These are phyloP conservation scores for Astrothelium subdiscretum DNA, from an alignment of 495 filamentous ascomycete genomes.

Conservation along the genomic window DNA sequence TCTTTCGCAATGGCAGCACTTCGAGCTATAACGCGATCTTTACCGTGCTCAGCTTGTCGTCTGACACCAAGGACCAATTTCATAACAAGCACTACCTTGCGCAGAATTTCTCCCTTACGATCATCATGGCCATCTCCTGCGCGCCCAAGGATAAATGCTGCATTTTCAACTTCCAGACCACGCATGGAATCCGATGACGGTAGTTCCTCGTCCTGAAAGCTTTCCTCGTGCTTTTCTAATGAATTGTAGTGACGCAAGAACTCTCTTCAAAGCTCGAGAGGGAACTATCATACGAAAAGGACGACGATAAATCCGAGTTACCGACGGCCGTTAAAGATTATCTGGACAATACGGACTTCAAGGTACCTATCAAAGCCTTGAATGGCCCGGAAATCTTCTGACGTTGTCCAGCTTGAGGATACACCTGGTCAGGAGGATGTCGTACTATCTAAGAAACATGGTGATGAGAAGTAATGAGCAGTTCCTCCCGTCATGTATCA, in stretches of 20 bases:
- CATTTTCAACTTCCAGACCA: slow-evolving; percentile 56
- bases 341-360: slow-evolving; percentile 55
- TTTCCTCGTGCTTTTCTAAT: background rate
- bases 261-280: slow-evolving; percentile 65
- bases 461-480: slow-evolving; percentile 68
- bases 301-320: slow-evolving; percentile 41
- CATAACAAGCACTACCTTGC: slow-evolving; percentile 34
- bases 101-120: slow-evolving; percentile 35
- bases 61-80: slow-evolving; percentile 17
- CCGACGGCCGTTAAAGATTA: slow-evolving; percentile 59
- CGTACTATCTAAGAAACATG: slow-evolving; percentile 65
- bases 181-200: background rate
- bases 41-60: slow-evolving; percentile 56
- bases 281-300: slow-evolving; percentile 58
- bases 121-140: slow-evolving; percentile 40
- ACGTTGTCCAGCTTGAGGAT: slow-evolving; percentile 50
- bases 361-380: slow-evolving; percentile 23
- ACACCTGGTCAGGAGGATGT: slow-evolving; percentile 77
- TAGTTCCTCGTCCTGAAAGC: background rate
- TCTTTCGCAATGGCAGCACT: slow-evolving; percentile 61
- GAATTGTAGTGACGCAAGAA: slow-evolving; percentile 30
- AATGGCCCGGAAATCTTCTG: background rate
- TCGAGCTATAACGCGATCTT: slow-evolving; percentile 56
- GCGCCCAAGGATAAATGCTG: slow-evolving; percentile 43
- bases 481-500: slow-evolving; percentile 4